Evolutionary conservation across 2,329 filamentous ascomycete species (phyloP).

Genomic region (Fusarium sulawesiense): DNA sequence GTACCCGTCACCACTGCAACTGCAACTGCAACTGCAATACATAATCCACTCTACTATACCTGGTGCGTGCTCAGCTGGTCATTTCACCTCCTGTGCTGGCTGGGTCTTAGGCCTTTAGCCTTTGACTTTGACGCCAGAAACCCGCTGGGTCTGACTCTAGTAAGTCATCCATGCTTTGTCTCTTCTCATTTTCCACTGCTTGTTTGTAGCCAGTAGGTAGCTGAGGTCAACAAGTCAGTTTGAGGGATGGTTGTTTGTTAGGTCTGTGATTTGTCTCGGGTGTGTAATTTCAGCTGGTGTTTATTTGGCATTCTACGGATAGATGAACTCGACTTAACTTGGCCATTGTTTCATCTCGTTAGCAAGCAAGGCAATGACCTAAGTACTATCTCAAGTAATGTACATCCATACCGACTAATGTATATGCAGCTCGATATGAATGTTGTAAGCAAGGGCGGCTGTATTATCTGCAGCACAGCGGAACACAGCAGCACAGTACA

Average conservation of each 20-base stretch:
- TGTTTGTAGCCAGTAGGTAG: neutral
- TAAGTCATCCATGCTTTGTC: conserved; percentile 7
- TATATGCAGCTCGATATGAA: neutral
- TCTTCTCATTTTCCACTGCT: conserved; percentile 1
- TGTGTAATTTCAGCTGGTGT: neutral
- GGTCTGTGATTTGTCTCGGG: neutral
- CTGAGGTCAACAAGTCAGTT: neutral
- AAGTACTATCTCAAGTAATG: neutral
- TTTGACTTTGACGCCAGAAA: conserved; percentile 34
- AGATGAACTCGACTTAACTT: neutral
- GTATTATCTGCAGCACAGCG: neutral
- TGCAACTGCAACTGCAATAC: neutral
- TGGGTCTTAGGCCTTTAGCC: conserved; percentile 12
- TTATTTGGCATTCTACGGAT: neutral
- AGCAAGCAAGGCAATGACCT: neutral
- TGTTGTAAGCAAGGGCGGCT: neutral
- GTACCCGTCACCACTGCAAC: conserved; percentile 6
- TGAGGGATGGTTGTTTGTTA: neutral
- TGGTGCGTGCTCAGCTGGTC: conserved; percentile 35
- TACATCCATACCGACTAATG: neutral
- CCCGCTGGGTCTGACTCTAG: conserved; percentile 14
- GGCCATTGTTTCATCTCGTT: neutral
- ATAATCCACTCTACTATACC: conserved; percentile 6
- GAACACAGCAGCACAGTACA: neutral
- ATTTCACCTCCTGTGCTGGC: conserved; percentile 28